A percentile compares a stretch with the other conserved stretches of the same genome.
These are phyloP conservation scores for Caryocar brasiliense DNA, from an alignment of 441 rosid species.

Conservation along the genomic window DNA sequence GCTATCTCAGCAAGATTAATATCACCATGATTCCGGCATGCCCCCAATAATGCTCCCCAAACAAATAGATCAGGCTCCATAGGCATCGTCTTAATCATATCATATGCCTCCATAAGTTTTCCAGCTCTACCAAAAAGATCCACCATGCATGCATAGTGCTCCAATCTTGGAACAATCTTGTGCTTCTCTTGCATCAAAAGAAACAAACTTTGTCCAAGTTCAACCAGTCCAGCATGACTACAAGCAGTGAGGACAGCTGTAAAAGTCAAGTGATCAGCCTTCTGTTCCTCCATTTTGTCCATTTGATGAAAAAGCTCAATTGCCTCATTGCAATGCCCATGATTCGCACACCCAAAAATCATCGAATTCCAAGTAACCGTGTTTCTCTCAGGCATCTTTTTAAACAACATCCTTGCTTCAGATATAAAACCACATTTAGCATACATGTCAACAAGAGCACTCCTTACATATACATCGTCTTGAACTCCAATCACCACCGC, in stretches of 20 bases:
- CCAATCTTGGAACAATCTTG: conserved; percentile 52
- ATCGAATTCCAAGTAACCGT: conserved; percentile 74
- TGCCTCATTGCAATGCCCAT: conserved; percentile 61
- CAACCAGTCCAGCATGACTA: conserved; percentile 59
- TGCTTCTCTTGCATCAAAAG: conserved; percentile 51
- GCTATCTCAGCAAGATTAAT: conserved; percentile 54
- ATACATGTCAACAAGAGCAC: conserved; percentile 66
- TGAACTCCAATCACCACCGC: conserved; percentile 50
- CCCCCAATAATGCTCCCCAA: conserved; percentile 87
- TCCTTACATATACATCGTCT: conserved; percentile 46
- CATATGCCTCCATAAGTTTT: conserved; percentile 45
- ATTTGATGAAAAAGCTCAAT: conserved; percentile 50
- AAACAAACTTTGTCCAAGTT: conserved; percentile 55
- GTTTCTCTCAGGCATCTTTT: conserved; percentile 37
- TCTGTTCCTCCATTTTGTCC: conserved; percentile 38
- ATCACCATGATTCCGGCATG: conserved; percentile 64
- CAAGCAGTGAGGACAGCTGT: conserved; percentile 75
- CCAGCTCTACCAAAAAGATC: conserved; percentile 82
- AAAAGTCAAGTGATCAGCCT: conserved; percentile 66
- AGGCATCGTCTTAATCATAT: conserved; percentile 47
- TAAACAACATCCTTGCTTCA: conserved; percentile 49
- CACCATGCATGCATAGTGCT: conserved; percentile 76
- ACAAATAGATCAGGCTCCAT: conserved; percentile 63
- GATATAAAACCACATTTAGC: conserved; percentile 56
- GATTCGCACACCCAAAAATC: conserved; percentile 73